Conservation (phyloP, 2,329 filamentous ascomycete genomes). For the Sporothrix curviconia region DNA sequence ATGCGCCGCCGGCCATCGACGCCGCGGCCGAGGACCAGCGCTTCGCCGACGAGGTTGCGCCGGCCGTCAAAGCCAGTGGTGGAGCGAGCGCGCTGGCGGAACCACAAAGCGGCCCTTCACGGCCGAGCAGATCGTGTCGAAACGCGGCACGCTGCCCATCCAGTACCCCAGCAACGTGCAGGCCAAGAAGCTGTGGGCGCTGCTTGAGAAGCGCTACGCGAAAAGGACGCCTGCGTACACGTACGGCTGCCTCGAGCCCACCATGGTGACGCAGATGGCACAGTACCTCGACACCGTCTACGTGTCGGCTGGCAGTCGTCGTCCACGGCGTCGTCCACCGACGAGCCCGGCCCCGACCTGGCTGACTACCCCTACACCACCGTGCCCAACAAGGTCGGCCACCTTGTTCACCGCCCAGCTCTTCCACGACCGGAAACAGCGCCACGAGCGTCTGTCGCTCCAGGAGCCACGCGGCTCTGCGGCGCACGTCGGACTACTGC, state of each 20-base stretch:
- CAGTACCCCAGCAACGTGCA: constrained; percentile 84
- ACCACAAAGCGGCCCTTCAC: constrained; percentile 90
- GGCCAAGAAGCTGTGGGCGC: constrained; percentile 91
- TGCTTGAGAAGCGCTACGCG: constrained; percentile 79
- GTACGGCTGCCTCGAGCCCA: constrained; percentile 94
- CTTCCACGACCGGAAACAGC: constrained; percentile 98
- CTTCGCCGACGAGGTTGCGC: constrained; percentile 77
- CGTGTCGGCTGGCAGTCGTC: constrained; percentile 99
- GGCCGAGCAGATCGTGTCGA: constrained; percentile 92
- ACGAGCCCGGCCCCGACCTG: constrained; percentile 95
- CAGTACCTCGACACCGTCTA: constrained; percentile 98
- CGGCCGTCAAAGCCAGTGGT: constrained; percentile 90
- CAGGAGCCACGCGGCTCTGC: constrained; percentile 63
- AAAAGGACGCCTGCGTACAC: constrained; percentile 81
- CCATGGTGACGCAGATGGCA: constrained; percentile 98
- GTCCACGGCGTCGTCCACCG: constrained; percentile 86
- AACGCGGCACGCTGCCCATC: constrained; percentile 85
- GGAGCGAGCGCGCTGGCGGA: constrained; percentile 85
- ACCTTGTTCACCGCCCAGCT: constrained; percentile 97
- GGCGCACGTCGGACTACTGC: constrained; percentile 83
- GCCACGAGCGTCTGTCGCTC: constrained; percentile 80
- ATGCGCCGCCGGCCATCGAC: constrained; percentile 53
- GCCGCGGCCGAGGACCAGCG: constrained; percentile 54
- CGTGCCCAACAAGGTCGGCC: constrained; percentile 95
- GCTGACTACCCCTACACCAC: constrained; percentile 98